Evolutionary conservation across 169 alveolate species (phyloP).

Genomic region (Plasmodium chabaudi): DNA sequence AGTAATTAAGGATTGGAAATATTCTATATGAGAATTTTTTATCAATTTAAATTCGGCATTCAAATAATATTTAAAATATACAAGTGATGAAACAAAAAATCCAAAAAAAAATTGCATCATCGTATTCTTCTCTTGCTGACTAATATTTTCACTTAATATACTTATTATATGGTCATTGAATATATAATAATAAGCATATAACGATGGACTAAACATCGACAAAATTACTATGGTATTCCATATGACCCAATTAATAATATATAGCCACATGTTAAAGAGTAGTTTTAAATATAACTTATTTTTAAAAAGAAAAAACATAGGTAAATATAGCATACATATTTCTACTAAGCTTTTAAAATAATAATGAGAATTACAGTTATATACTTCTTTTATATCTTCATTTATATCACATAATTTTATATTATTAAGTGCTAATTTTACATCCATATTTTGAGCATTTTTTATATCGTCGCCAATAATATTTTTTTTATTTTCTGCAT

Average conservation of each 20-base stretch:
- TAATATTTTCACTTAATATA: conserved; percentile 38
- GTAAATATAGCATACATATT: conserved; percentile 34
- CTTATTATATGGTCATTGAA: conserved; percentile 40
- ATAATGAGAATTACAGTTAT: conserved; percentile 25
- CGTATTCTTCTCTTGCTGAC: conserved; percentile 24
- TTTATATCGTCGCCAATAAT: not conserved
- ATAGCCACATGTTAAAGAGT: conserved; percentile 29
- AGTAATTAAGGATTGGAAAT: conserved; percentile 23
- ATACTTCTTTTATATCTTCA: conserved; percentile 1
- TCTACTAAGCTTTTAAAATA: conserved; percentile 39
- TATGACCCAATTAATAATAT: conserved; percentile 29
- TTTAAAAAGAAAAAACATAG: conserved; percentile 54
- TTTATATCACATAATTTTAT: conserved; percentile 25
- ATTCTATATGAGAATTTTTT: conserved; percentile 25
- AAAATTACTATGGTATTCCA: conserved; percentile 31
- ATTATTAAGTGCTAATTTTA: not conserved
- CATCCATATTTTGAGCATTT: not conserved
- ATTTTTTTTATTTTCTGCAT: not conserved
- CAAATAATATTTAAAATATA: conserved; percentile 54
- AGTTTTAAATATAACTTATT: conserved; percentile 37
- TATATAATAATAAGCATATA: conserved; percentile 42
- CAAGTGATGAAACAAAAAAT: conserved; percentile 37
- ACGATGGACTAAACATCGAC: conserved; percentile 40
- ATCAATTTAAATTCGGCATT: conserved; percentile 47
- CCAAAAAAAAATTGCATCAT: conserved; percentile 59